These are phyloP conservation scores for Microbotryomycetes sp. DNA, from an alignment of 1,284 basidiomycete species.

Conservation along the genomic window DNA sequence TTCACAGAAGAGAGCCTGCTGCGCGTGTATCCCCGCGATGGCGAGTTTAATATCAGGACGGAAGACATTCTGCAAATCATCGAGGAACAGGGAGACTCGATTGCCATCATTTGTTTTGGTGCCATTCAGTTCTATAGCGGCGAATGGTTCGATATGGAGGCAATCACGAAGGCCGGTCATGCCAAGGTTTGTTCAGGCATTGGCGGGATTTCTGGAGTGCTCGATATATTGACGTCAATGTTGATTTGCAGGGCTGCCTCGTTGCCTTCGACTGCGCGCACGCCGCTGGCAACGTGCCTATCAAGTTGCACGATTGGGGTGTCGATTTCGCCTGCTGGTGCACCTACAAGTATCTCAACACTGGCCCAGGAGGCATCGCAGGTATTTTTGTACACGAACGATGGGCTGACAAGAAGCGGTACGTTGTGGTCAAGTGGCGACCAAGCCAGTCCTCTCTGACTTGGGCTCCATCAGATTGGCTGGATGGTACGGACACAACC, in stretches of 20 bases:
- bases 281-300: conserved; percentile 84
- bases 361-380: conserved; percentile 91
- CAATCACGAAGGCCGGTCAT: conserved; percentile 75
- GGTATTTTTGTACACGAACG: conserved; percentile 82
- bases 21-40: conserved; percentile 66
- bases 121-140: conserved; percentile 96
- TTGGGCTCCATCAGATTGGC: conserved; percentile 54
- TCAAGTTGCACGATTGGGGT: conserved; percentile 83
- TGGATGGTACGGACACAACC: conserved; percentile 97
- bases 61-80: conserved; percentile 80
- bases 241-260: conserved; percentile 61
- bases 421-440: background rate
- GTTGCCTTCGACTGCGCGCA: conserved; percentile 97
- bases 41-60: conserved; percentile 79
- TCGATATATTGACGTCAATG: background rate
- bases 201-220: conserved; percentile 22
- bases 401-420: conserved; percentile 44
- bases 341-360: conserved; percentile 95
- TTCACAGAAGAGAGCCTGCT: conserved; percentile 69
- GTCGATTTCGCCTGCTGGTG: conserved; percentile 98
- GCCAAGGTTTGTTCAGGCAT: conserved; percentile 58
- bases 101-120: conserved; percentile 81
- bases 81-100: conserved; percentile 61
- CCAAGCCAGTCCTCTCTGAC: conserved; percentile 68
- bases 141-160: conserved; percentile 83